phyloP scores from a whole-genome alignment of 768 basidiomycete genomes.

The Coprinopsis marcescibilis region DNA sequence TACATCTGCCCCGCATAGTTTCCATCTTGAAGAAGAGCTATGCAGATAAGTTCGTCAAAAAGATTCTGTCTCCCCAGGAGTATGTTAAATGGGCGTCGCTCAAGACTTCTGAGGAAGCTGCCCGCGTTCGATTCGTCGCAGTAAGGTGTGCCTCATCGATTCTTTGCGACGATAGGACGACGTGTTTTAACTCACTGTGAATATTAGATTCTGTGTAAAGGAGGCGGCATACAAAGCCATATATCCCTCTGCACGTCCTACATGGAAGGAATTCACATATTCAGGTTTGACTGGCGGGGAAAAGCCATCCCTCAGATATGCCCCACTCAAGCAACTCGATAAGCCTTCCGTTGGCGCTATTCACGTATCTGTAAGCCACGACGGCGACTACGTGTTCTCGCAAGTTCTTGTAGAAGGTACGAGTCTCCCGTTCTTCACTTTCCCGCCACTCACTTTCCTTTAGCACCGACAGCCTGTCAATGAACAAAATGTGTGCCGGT shows the following conservation, averaged over 20 bases:
- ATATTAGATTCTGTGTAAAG: slow-evolving; percentile 70
- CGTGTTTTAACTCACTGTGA: background rate
- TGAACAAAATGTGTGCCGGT: no score
- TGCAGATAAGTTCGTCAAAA: slow-evolving; percentile 41
- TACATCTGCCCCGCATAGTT: slow-evolving; percentile 61
- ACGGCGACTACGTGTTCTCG: slow-evolving; percentile 70
- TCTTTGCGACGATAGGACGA: no score
- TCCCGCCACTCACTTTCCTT: background rate
- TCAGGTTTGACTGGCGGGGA: slow-evolving; percentile 22
- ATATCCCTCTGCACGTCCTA: slow-evolving; percentile 52
- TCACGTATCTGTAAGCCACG: slow-evolving; percentile 76
- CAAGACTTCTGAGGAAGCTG: slow-evolving; percentile 7
- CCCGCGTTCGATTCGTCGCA: slow-evolving; percentile 50
- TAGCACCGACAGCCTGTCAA: no score
- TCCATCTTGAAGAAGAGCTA: slow-evolving; percentile 46
- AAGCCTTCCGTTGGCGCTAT: slow-evolving; percentile 29
- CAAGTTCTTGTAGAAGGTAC: slow-evolving; percentile 58
- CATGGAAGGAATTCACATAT: slow-evolving; percentile 74
- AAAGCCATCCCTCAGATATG: slow-evolving; percentile 41
- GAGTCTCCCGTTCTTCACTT: background rate
- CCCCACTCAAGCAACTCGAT: slow-evolving; percentile 24
- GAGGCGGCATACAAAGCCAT: slow-evolving; percentile 86
- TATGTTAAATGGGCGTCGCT: slow-evolving; percentile 33
- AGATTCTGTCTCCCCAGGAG: slow-evolving; percentile 59
- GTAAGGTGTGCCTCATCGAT: slow-evolving; percentile 51